These are phyloP conservation scores for Coriolopsis trogii DNA, from an alignment of 1,284 basidiomycete species.

Conservation along the genomic window DNA sequence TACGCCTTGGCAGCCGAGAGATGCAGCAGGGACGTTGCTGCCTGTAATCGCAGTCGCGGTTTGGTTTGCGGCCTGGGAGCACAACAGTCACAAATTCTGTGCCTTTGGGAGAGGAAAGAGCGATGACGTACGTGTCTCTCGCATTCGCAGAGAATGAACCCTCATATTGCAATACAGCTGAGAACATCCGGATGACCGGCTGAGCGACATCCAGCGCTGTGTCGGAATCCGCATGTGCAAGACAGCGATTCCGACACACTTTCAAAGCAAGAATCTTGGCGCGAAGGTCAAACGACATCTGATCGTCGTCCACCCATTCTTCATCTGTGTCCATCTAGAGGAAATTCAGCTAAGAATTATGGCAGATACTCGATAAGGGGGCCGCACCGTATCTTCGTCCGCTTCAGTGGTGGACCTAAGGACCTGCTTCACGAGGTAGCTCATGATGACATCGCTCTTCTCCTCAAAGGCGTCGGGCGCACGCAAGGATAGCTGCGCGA, in stretches of 20 bases:
- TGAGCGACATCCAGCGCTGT: conserved; percentile 67
- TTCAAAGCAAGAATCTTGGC: conserved; percentile 81
- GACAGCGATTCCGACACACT: conserved; percentile 76
- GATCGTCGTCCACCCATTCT: conserved; percentile 77
- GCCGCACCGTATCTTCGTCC: conserved; percentile 11
- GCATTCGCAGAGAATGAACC: conserved; percentile 66
- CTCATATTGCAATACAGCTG: conserved; percentile 63
- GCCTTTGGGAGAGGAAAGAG: no score
- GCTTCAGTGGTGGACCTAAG: conserved; percentile 58
- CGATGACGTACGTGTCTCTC: conserved; percentile 62
- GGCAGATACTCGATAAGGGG: background rate
- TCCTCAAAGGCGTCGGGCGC: conserved; percentile 77
- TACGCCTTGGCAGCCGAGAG: conserved; percentile 70
- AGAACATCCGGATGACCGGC: conserved; percentile 78
- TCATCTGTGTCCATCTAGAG: conserved; percentile 57
- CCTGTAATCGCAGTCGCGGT: conserved; percentile 79
- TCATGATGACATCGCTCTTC: conserved; percentile 73
- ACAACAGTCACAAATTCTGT: no score
- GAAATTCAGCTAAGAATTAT: background rate
- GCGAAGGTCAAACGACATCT: conserved; percentile 55
- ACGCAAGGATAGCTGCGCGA: conserved; percentile 76
- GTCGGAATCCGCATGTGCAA: conserved; percentile 64
- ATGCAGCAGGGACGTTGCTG: conserved; percentile 82
- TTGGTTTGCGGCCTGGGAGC: conserved; percentile 55
- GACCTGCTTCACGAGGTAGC: conserved; percentile 74